Conservation (phyloP, 2,329 filamentous ascomycete species). For the Fusarium subtropicale region DNA sequence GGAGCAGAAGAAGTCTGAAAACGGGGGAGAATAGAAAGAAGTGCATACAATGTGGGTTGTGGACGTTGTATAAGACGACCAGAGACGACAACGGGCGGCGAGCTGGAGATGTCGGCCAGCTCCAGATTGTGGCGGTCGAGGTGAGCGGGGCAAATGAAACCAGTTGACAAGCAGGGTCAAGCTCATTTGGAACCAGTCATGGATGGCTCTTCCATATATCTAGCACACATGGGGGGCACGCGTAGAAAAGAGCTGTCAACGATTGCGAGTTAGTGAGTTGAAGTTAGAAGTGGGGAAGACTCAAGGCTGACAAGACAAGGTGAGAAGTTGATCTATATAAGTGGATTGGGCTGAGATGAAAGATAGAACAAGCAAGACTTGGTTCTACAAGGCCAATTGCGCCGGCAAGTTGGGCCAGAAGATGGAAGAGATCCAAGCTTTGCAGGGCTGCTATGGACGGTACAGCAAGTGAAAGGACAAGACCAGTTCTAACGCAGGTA, state of each 20-base stretch:
- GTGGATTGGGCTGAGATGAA: constrained; percentile 25
- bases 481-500: constrained; percentile 37
- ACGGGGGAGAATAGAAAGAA: constrained; percentile 34
- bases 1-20: constrained; percentile 5
- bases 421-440: constrained; percentile 10
- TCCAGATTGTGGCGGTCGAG: constrained; percentile 55
- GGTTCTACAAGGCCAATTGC: constrained; percentile 20
- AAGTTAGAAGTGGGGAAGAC: constrained; percentile 31
- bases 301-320: constrained; percentile 26
- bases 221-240: constrained; percentile 46
- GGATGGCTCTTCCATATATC: constrained; percentile 50
- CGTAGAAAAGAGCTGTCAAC: constrained; percentile 50
- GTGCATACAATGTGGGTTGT: constrained; percentile 41
- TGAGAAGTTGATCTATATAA: constrained; percentile 11
- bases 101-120: constrained; percentile 63
- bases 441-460: constrained; percentile 14
- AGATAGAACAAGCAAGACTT: constrained; percentile 11
- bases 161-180: constrained; percentile 56
- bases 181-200: constrained; percentile 60
- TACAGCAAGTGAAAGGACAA: constrained; percentile 14
- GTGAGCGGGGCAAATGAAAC: constrained; percentile 57
- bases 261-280: constrained; percentile 42
- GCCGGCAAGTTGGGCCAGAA: constrained; percentile 11
- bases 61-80: constrained; percentile 43
- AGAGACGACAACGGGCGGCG: constrained; percentile 37